A percentile compares a stretch with the other conserved stretches of the same genome.
phyloP scores from a whole-genome alignment of 2,329 filamentous ascomycete species.

The Alternaria angustiovoidea region DNA sequence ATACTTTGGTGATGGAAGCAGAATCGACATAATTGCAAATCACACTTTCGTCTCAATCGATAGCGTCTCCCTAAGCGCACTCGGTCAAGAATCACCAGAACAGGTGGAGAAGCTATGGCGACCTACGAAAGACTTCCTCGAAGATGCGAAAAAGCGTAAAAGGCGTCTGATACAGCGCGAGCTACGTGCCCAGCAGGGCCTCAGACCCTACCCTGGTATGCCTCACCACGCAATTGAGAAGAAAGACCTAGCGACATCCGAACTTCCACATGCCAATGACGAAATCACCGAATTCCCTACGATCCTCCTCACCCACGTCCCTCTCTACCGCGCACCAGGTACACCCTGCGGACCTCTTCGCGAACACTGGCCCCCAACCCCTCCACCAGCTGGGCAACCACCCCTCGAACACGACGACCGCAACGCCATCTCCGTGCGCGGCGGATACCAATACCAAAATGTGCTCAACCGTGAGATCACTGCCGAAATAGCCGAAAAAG shows the following conservation, averaged over 20 bases:
- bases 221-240: conserved; percentile 68
- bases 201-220: conserved; percentile 64
- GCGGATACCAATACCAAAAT: conserved; percentile 96
- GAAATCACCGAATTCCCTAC: conserved; percentile 76
- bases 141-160: conserved; percentile 70
- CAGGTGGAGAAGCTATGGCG: conserved; percentile 71
- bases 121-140: conserved; percentile 79
- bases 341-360: conserved; percentile 88
- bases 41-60: conserved; percentile 96
- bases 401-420: conserved; percentile 68
- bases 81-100: conserved; percentile 61
- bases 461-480: conserved; percentile 83
- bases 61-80: conserved; percentile 83
- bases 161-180: conserved; percentile 73
- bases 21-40: conserved; percentile 90
- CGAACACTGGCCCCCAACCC: conserved; percentile 80
- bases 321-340: conserved; percentile 80
- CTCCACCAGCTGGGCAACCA: conserved; percentile 66
- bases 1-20: conserved; percentile 91
- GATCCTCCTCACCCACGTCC: conserved; percentile 89
- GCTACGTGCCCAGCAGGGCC: conserved; percentile 69
- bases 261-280: conserved; percentile 48
- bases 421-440: conserved; percentile 78
- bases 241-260: conserved; percentile 48
- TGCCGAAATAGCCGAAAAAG: conserved; percentile 74